Evolutionary conservation across 306 rosid genomes (phyloP).

Genomic region (Quercus bicolor): DNA sequence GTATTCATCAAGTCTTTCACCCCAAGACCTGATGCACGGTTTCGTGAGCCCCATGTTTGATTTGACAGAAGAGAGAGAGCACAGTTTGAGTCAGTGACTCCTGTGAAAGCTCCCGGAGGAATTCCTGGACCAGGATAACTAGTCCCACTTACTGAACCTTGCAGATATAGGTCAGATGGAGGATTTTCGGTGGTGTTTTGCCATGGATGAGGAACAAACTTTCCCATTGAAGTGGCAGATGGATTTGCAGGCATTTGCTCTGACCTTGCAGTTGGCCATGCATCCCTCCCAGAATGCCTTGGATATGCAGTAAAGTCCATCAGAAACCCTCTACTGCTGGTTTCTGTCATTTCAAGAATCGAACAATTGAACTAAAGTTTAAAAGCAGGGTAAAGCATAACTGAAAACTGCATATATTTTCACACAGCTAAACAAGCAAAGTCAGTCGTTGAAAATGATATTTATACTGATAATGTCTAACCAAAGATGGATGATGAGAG

Average conservation of each 20-base stretch:
- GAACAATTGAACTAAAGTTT: constrained; percentile 5
- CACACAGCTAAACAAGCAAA: background rate
- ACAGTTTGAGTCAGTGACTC: constrained; percentile 74
- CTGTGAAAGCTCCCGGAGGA: constrained; percentile 60
- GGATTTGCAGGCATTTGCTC: constrained; percentile 49
- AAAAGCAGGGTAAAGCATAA: background rate
- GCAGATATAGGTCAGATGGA: constrained; percentile 51
- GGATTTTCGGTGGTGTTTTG: constrained; percentile 49
- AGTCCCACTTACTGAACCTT: constrained; percentile 56
- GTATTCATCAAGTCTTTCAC: constrained; percentile 50
- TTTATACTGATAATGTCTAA: constrained; percentile 35
- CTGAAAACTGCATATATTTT: background rate
- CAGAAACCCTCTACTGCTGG: constrained; percentile 53
- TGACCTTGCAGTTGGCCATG: constrained; percentile 38
- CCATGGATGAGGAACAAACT: constrained; percentile 50
- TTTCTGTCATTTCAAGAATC: constrained; percentile 41
- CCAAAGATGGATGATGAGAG: constrained; percentile 56
- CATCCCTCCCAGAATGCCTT: constrained; percentile 48
- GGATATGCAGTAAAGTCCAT: constrained; percentile 75
- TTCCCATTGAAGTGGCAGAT: constrained; percentile 23
- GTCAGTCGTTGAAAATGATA: constrained; percentile 2
- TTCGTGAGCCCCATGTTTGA: constrained; percentile 78
- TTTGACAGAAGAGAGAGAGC: constrained; percentile 99
- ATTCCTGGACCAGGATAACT: constrained; percentile 47
- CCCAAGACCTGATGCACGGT: constrained; percentile 53